A percentile compares a stretch with the other conserved stretches of the same genome.
These are phyloP conservation scores for Mitragyna speciosa DNA, from an alignment of 257 asterid species.

Conservation along the genomic window DNA sequence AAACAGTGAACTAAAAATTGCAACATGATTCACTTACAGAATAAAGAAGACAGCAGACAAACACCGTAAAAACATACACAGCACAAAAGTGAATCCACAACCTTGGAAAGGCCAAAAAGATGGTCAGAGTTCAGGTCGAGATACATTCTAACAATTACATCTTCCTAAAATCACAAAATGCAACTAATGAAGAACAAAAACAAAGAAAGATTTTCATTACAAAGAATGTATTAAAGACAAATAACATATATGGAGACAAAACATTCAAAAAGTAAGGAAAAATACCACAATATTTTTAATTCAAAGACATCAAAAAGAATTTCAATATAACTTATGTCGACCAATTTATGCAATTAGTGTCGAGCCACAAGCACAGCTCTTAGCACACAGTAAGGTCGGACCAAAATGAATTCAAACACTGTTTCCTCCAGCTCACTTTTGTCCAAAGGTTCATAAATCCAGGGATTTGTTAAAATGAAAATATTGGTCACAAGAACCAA, in stretches of 20 bases:
- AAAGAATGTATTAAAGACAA: not conserved
- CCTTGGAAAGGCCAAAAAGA: slow-evolving; percentile 55
- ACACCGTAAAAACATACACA: slow-evolving; percentile 78
- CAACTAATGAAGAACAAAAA: not conserved
- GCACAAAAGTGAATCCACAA: slow-evolving; percentile 97
- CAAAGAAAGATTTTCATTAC: not conserved
- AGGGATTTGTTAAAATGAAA: not conserved
- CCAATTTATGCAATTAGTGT: not conserved
- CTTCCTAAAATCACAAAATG: not conserved
- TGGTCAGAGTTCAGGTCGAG: slow-evolving; percentile 16
- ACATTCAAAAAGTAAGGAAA: not conserved
- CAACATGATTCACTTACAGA: slow-evolving; percentile 56
- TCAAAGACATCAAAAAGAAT: not conserved
- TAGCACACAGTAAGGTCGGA: not conserved
- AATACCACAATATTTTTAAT: not conserved
- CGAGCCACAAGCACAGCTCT: not conserved
- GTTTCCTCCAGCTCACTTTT: not conserved
- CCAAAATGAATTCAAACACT: not conserved
- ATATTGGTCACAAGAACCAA: not conserved
- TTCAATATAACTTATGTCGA: not conserved
- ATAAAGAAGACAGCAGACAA: slow-evolving; percentile 96
- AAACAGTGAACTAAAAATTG: slow-evolving; percentile 8
- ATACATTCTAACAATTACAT: not conserved
- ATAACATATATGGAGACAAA: not conserved
- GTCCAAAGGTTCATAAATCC: not conserved